Percentiles rank a stretch among this genome's conserved stretches.
phyloP scores from a whole-genome alignment of 1,284 basidiomycete genomes.

The Tranzscheliella williamsii region DNA sequence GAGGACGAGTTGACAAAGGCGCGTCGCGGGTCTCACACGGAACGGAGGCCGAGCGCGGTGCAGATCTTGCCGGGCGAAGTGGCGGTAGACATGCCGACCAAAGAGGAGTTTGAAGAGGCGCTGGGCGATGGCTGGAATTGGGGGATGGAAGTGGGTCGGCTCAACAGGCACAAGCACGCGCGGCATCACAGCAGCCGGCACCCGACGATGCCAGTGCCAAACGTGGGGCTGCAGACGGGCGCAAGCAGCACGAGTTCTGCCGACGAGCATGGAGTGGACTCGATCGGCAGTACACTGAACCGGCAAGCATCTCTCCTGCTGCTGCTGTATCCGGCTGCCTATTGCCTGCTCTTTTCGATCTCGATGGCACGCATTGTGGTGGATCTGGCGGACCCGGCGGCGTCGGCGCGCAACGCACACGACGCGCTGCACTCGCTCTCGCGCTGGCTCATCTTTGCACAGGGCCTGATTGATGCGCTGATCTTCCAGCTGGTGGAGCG shows the following conservation, averaged over 20 bases:
- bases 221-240: constrained; percentile 7
- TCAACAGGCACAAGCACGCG: neutral
- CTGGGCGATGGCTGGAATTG: constrained; percentile 42
- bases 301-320: constrained; percentile 48
- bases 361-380: constrained; percentile 42
- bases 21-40: neutral
- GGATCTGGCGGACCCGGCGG: constrained; percentile 29
- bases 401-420: constrained; percentile 9
- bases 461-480: constrained; percentile 48
- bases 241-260: constrained; percentile 17
- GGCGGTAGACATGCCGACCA: constrained; percentile 31
- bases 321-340: constrained; percentile 47
- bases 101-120: constrained; percentile 33
- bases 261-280: constrained; percentile 45
- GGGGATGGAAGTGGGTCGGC: constrained; percentile 42
- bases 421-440: constrained; percentile 36
- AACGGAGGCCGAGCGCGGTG: constrained; percentile 11
- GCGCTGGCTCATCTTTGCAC: constrained; percentile 52
- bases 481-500: constrained; percentile 55
- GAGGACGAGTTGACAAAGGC: constrained; percentile 23
- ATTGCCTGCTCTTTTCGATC: constrained; percentile 45
- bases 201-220: neutral
- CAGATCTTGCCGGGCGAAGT: constrained; percentile 31
- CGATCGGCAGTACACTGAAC: constrained; percentile 48
- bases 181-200: neutral